These are phyloP conservation scores for Aspergillus pseudoviridinutans DNA, from an alignment of 2,329 filamentous ascomycete species.

Conservation along the genomic window DNA sequence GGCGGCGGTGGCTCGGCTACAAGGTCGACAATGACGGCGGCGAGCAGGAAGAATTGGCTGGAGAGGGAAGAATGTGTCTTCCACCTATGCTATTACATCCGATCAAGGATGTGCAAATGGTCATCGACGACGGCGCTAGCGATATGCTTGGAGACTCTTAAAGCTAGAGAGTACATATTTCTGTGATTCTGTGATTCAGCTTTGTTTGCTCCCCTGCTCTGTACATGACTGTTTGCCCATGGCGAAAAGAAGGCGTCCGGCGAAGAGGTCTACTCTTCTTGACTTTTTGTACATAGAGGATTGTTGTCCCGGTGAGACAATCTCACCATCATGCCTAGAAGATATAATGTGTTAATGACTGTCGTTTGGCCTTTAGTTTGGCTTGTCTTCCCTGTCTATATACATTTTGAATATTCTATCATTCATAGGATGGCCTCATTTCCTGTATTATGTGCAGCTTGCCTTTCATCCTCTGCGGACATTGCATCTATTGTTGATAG, in stretches of 20 bases:
- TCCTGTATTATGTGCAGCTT: no score
- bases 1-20: constrained; percentile 80
- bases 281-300: not conserved
- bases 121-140: constrained; percentile 35
- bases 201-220: not conserved
- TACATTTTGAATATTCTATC: not conserved
- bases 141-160: not conserved
- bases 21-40: constrained; percentile 74
- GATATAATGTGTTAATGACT: not conserved
- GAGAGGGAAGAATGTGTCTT: constrained; percentile 84
- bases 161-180: not conserved
- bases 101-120: constrained; percentile 67
- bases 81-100: constrained; percentile 88
- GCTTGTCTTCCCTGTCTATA: not conserved
- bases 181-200: not conserved
- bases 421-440: no score
- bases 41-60: constrained; percentile 67
- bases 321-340: not conserved
- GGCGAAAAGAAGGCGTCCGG: not conserved
- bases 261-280: not conserved
- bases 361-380: not conserved
- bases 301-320: not conserved
- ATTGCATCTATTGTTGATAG: no score
- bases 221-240: not conserved
- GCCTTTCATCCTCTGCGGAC: not conserved